phyloP scores from a whole-genome alignment of 495 filamentous ascomycete genomes.

The Trichoderma gamsii region DNA sequence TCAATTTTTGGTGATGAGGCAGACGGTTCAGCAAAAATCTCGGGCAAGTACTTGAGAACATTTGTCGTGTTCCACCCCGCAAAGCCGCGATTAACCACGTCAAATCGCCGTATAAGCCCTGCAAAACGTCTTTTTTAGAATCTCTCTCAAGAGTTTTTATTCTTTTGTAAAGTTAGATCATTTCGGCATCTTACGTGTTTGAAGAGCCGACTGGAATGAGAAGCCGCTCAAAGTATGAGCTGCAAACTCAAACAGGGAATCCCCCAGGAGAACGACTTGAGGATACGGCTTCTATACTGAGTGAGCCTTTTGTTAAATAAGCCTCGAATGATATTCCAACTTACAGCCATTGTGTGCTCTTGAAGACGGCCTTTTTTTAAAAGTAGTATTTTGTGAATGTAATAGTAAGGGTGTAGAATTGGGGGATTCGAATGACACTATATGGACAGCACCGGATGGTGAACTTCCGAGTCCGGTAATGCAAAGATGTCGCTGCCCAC shows the following conservation, averaged over 20 bases:
- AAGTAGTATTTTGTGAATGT: too few species aligned
- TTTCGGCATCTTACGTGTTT: conserved; percentile 50
- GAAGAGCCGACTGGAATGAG: conserved; percentile 63
- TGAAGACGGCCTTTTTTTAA: neutral
- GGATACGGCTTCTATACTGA: conserved; percentile 30
- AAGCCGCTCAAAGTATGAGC: conserved; percentile 55
- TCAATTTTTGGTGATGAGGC: conserved; percentile 45
- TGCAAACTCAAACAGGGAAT: conserved; percentile 67
- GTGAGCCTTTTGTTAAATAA: neutral
- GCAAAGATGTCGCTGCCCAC: too few species aligned
- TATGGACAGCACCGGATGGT: too few species aligned
- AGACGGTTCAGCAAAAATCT: conserved; percentile 42
- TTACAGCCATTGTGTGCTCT: conserved; percentile 14
- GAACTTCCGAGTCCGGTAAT: too few species aligned
- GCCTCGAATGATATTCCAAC: neutral
- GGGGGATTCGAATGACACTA: too few species aligned
- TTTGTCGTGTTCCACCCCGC: conserved; percentile 47
- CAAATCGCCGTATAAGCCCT: conserved; percentile 40
- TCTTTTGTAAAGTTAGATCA: neutral
- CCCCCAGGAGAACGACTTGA: conserved; percentile 76
- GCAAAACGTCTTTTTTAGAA: neutral
- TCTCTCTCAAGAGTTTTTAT: neutral
- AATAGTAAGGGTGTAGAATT: too few species aligned
- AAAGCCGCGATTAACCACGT: conserved; percentile 46
- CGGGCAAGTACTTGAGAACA: conserved; percentile 34